Evolutionary conservation across 164 flowering plant genomes (phyloP).

Genomic region (Chloranthus sessilifolius): DNA sequence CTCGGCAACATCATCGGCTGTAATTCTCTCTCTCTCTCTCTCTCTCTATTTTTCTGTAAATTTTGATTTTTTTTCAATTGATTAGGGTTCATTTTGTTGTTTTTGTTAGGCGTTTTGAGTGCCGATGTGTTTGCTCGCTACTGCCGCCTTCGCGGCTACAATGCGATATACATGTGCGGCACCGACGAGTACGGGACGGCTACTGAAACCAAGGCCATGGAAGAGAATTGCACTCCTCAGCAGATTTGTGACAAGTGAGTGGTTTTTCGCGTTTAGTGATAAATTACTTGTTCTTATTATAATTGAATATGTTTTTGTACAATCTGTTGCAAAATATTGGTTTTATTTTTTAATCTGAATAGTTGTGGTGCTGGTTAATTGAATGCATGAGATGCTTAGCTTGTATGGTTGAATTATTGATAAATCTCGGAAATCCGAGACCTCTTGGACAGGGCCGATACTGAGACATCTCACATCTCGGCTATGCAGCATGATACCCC

Average conservation of each 20-base stretch:
- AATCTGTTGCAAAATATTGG: too few relatives aligned
- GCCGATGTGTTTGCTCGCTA: conserved; percentile 81
- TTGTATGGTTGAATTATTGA: too few relatives aligned
- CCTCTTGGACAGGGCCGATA: too few relatives aligned
- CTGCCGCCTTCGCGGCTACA: conserved; percentile 63
- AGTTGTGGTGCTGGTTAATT: too few relatives aligned
- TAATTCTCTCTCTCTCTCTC: conserved; percentile 15
- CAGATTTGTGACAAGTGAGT: conserved; percentile 72
- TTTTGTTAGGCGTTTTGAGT: conserved; percentile 51
- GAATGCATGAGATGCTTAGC: too few relatives aligned
- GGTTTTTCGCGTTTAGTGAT: too few relatives aligned
- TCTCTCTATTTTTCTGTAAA: not conserved
- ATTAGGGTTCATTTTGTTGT: not conserved
- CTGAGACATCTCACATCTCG: too few relatives aligned
- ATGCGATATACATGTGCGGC: conserved; percentile 56
- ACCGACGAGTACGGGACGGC: conserved; percentile 85
- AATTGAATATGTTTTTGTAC: too few relatives aligned
- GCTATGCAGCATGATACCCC: too few relatives aligned
- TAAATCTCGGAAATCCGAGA: too few relatives aligned
- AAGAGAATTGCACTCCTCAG: conserved; percentile 63
- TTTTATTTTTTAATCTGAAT: too few relatives aligned
- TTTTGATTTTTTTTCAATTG: not conserved
- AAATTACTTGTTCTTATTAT: too few relatives aligned
- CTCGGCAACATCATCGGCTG: conserved; percentile 82
- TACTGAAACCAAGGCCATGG: conserved; percentile 76